phyloP scores from a whole-genome alignment of 2,329 filamentous ascomycete species.

The Clonostachys rosea region DNA sequence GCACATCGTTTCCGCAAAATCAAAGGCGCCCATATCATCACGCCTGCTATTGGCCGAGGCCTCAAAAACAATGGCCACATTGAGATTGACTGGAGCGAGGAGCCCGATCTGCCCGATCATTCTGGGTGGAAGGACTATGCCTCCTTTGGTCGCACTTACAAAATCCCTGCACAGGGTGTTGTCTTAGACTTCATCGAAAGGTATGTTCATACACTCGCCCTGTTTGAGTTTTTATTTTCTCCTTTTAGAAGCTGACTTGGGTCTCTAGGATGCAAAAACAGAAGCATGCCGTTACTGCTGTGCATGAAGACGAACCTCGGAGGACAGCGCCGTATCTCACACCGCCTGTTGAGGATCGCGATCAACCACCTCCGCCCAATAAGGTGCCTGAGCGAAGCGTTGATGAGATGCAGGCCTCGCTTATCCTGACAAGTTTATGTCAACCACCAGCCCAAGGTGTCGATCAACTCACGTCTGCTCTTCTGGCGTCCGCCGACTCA shows the following conservation, averaged over 20 bases:
- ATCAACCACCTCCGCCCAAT: constrained; percentile 6
- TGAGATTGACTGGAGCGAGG: constrained; percentile 59
- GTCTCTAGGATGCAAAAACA: constrained; percentile 24
- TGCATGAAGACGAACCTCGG: constrained; percentile 17
- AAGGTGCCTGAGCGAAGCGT: constrained; percentile 35
- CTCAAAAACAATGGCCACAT: constrained; percentile 67
- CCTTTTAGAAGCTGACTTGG: neutral
- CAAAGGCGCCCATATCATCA: constrained; percentile 47
- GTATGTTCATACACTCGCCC: constrained; percentile 29
- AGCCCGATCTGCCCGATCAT: constrained; percentile 45
- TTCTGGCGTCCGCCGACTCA: constrained; percentile 46
- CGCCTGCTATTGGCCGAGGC: constrained; percentile 55
- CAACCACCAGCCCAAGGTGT: constrained; percentile 43
- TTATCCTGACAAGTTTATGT: constrained; percentile 57
- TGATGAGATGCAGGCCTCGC: constrained; percentile 60
- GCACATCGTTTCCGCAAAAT: constrained; percentile 59
- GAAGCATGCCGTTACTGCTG: constrained; percentile 28
- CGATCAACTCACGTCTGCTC: constrained; percentile 49
- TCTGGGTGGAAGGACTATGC: constrained; percentile 52
- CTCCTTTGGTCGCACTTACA: constrained; percentile 61
- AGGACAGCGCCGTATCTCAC: constrained; percentile 17
- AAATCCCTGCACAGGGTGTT: constrained; percentile 59
- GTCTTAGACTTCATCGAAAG: constrained; percentile 68
- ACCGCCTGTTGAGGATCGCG: constrained; percentile 10
- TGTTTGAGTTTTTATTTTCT: neutral